These are phyloP conservation scores for Monosporascus ibericus DNA, from an alignment of 2,329 filamentous ascomycete genomes.

Conservation along the genomic window DNA sequence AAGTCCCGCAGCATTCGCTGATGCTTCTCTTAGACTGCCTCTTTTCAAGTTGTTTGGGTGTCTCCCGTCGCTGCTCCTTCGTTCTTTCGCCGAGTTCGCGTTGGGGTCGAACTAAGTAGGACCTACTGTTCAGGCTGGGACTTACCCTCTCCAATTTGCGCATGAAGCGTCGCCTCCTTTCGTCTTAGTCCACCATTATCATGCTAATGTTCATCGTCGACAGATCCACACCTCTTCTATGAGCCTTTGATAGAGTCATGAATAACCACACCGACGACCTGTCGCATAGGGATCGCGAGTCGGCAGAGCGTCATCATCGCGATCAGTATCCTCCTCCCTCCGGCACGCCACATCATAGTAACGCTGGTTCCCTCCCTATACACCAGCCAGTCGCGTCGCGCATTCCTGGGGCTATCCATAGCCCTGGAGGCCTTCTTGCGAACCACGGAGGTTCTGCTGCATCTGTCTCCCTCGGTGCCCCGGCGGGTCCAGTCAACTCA, in stretches of 20 bases:
- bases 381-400: conserved; percentile 90
- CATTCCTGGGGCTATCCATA: conserved; percentile 77
- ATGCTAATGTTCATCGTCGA: too few species aligned
- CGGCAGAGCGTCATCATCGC: conserved; percentile 54
- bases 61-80: too few species aligned
- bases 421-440: conserved; percentile 79
- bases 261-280: conserved; percentile 36
- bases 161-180: too few species aligned
- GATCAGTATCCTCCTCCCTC: conserved; percentile 55
- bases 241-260: conserved; percentile 16
- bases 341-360: conserved; percentile 72
- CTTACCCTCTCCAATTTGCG: too few species aligned
- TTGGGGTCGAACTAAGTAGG: too few species aligned
- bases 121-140: too few species aligned
- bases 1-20: too few species aligned
- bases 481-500: conserved; percentile 41
- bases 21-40: too few species aligned
- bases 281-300: conserved; percentile 58
- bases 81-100: too few species aligned
- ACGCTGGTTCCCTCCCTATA: conserved; percentile 80
- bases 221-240: not conserved
- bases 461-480: conserved; percentile 45
- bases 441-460: conserved; percentile 59
- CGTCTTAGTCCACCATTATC: too few species aligned
- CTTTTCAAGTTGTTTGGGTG: too few species aligned